Evolutionary conservation across 179 eudicot genomes (phyloP), one percentile per base, ranked within the genome.

Genomic region (Corrigiola litoralis): DNA sequence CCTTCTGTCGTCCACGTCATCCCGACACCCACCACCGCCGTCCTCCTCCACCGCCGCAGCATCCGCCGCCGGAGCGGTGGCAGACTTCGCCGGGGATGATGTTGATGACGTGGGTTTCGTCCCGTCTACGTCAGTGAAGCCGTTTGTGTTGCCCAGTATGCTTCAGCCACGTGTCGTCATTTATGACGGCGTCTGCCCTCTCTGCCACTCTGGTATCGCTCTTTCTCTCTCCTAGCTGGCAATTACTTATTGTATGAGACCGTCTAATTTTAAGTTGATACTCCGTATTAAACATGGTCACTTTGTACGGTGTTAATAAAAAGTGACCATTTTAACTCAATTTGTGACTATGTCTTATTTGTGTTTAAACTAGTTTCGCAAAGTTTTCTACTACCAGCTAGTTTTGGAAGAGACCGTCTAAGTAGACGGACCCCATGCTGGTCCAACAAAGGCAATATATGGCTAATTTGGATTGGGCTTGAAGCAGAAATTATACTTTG

Each of bases 151-250:
- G 14, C 84, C 85, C 16, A 20, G 40, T 58, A 47, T 73, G 56
- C 87, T 88, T 24, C 89, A 80, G 81, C 91, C 87, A 5, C 79
- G 97, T 38, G 94, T 91, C 71, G 80, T 91, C 33, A 38, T 91
- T 50, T 91, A 77, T 60, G 97, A 91, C 73, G 97, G 97, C 45
- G 96, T 91, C 34, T 91, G 97, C 55, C 97, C 80, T 77, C 91
- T 91, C 63, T 91, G 97, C 70, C 97, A 90, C 65, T 44, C 66
- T 13, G 97, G 97, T 90, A 71, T 38, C 28, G 50, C 51, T 45
- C 60, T 48, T 47, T 45, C 48, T 49, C 47, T 12, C 25, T n/a
- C 21, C 34, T 34, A 6, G 9, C 14, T 34, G 2, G 27, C 1
- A n/a, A n/a, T 34, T 3, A 11, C 1, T 4, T 12, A 0, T 53